Percentiles rank a stretch among this genome's conserved stretches.
Conservation (phyloP, 2,329 filamentous ascomycete species). For the Stagonosporopsis rhizophila region DNA sequence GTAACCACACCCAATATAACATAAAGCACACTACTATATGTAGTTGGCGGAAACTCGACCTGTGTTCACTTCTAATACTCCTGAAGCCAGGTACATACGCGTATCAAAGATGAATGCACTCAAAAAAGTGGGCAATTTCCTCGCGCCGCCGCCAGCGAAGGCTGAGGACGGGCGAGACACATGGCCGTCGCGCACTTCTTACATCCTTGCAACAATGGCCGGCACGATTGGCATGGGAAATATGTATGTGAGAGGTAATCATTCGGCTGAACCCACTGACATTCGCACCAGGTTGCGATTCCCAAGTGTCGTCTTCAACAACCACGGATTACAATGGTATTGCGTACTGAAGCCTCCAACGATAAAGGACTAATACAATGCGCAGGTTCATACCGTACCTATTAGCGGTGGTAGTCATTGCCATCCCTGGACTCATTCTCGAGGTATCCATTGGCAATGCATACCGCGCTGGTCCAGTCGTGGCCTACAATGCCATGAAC, state of each 20-base stretch:
- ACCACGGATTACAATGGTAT: constrained; percentile 27
- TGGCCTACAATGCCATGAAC: constrained; percentile 29
- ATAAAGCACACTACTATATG: neutral
- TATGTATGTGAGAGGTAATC: neutral
- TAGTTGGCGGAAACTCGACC: no score
- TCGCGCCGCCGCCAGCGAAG: neutral
- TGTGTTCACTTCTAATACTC: no score
- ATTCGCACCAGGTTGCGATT: constrained; percentile 13
- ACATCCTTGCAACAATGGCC: neutral
- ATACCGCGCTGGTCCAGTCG: constrained; percentile 28
- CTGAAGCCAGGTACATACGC: no score
- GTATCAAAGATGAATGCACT: neutral
- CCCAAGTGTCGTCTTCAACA: constrained; percentile 28
- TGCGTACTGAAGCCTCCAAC: constrained; percentile 11
- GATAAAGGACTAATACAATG: neutral
- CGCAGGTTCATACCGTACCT: neutral
- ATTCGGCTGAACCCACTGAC: neutral
- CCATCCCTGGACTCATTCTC: constrained; percentile 23
- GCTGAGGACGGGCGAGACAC: neutral
- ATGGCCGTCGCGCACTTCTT: neutral
- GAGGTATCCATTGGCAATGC: constrained; percentile 27
- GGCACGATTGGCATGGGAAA: neutral
- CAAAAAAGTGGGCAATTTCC: neutral
- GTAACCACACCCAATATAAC: no score
- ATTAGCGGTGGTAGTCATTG: constrained; percentile 24